Evolutionary conservation across 352 stramenopile genomes (phyloP), one percentile per base, ranked within the genome.

Genomic region (Globisporangium nagaii): DNA sequence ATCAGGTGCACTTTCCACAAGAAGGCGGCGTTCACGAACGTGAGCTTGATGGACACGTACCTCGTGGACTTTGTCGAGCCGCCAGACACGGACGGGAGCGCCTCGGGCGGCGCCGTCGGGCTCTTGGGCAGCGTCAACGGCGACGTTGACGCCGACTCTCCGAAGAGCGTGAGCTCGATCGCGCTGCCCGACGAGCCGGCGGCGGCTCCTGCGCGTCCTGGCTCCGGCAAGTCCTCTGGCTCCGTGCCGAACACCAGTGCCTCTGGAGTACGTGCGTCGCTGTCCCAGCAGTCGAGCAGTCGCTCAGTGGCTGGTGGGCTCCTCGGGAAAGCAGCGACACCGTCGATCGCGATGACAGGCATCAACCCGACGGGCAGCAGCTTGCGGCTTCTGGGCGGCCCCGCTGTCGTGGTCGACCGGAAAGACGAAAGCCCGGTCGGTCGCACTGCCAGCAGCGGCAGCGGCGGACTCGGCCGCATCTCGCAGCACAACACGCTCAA

Each of bases 41-140:
- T 90, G 57, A 63, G 68, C 40, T 80, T 87, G 61, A 90, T 94
- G 79, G 78, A 89, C 62, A 94, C 81, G 41, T 92, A 90, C 54
- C 59, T 94, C 10, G 78, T 91, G 19, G 81, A 94, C 28, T 90
- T 90, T 37, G 62, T 90, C 22, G 79, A 90, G 30, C 59, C 72
- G 9, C 53, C 55, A 12, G 60, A 70, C 20, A 48, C 13, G 0
- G 40, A 60, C 32, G 15, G 13, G 8, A 57, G 52, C 8, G 30
- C 17, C 19, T 1, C 42, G 1, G 42, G 32, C 2, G 36, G 27
- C 3, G 28, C 53, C 28, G 41, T 25, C 0, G 49, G 41, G 0
- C 60, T 30, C 0, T 62, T 77, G 6, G 68, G 68, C 10, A 56
- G 45, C 3, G 61, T 73, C 2, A 70, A 70, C n/a, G 37, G 24